Evolutionary conservation across 75 land plant species (phyloP), one percentile per base, ranked within the genome.

Genomic region (Cupressus sempervirens): DNA sequence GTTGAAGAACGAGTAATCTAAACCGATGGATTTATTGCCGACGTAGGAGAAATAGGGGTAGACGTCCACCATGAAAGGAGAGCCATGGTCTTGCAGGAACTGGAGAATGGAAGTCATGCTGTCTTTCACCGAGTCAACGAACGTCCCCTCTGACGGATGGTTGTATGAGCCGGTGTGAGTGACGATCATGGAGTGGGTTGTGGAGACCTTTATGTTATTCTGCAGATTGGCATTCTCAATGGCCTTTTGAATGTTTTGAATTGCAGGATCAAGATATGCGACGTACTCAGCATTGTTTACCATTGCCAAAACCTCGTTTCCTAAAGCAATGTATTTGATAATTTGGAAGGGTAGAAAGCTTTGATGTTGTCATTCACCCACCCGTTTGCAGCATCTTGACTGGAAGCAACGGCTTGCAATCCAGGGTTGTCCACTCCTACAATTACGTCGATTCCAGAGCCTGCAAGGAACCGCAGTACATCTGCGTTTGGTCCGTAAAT

Each of bases 151-250:
- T 6, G 92, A 88, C 3, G 94, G 94, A 30, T 90, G 94, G 83
- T 38, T 2, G 40, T 38, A 38, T 1, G 46, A 93, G 30, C 91
- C 84, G 23, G 68, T 84, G 35, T 83, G 86, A 13, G 90, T 73
- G 11, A 91, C 68, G 23, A 83, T 85, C 58, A 58, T 43, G 73
- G 86, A 82, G 34, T 90, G 84, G 26, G 90, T 83, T 3, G 93
- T 93, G 35, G 94, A 88, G 62, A 93, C 91, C 84, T 90, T 90
- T 89, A 93, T 88, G 32, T 54, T 62, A 77, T 83, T 38, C 34
- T 80, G 76, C 0, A 91, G 89, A 26, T 87, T 88, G 2, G 83
- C 86, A 15, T 82, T 50, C 3, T 54, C 29, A 7, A 93, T 68
- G 16, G 91, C 91, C 4, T 53, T 75, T 38, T 85, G 76, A 26